A percentile compares a stretch with the other conserved stretches of the same genome.
Evolutionary conservation across 2,329 filamentous ascomycete genomes (phyloP).

Genomic region (Colletotrichum lindemuthianum): DNA sequence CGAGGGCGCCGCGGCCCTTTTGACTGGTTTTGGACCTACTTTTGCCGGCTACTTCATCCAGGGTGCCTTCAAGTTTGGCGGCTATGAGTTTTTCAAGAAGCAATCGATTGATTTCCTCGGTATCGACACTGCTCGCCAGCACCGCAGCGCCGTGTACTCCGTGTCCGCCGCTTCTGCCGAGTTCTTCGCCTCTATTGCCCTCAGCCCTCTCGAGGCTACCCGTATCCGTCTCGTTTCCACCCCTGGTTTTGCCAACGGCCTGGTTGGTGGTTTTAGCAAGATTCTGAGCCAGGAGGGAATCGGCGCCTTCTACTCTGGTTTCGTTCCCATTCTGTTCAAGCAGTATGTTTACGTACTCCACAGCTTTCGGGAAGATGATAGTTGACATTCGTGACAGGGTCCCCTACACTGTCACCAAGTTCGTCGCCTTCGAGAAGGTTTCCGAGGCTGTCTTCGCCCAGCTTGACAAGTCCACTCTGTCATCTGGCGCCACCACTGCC

Average conservation of each 20-base stretch:
- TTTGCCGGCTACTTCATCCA: conserved; percentile 93
- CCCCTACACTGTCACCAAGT: conserved; percentile 94
- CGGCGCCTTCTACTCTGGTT: conserved; percentile 89
- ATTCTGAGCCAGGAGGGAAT: conserved; percentile 85
- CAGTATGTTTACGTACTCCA: conserved; percentile 62
- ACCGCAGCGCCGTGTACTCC: conserved; percentile 84
- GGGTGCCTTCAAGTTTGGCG: conserved; percentile 91
- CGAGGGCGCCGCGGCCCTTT: conserved; percentile 85
- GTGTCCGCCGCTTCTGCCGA: conserved; percentile 72
- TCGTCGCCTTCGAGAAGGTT: conserved; percentile 93
- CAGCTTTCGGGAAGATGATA: too few relatives aligned
- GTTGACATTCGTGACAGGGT: conserved; percentile 62
- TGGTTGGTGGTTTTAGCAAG: conserved; percentile 82
- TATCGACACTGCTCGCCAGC: conserved; percentile 78
- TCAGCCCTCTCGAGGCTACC: conserved; percentile 92
- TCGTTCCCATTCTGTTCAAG: conserved; percentile 87
- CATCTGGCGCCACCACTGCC: conserved; percentile 49
- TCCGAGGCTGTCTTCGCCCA: conserved; percentile 65
- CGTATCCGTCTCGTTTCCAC: conserved; percentile 92
- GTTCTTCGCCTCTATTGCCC: conserved; percentile 80
- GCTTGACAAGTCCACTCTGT: conserved; percentile 75
- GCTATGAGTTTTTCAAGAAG: conserved; percentile 97
- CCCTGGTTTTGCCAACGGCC: conserved; percentile 83
- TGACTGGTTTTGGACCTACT: conserved; percentile 87
- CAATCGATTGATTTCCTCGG: conserved; percentile 84